These are phyloP conservation scores for Nidula niveotomentosa DNA, from an alignment of 1,284 basidiomycete genomes.

Conservation along the genomic window DNA sequence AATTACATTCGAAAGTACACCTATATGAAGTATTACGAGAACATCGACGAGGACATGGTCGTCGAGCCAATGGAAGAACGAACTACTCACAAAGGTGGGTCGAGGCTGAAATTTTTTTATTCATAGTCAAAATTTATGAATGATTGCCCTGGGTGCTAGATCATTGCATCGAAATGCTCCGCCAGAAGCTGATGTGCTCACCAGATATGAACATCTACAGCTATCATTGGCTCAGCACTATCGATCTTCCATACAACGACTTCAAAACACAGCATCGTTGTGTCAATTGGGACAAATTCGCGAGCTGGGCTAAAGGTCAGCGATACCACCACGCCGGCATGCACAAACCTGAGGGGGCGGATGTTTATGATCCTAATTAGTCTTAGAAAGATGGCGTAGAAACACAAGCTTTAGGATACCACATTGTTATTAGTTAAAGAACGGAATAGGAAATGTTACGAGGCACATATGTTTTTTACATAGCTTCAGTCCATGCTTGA, in stretches of 20 bases:
- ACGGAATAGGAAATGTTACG: no score
- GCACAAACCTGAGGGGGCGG: no score
- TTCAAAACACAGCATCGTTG: background rate
- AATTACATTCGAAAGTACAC: background rate
- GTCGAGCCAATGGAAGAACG: background rate
- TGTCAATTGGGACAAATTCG: background rate
- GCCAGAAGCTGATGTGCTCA: background rate
- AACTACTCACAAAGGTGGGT: background rate
- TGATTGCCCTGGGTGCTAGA: background rate
- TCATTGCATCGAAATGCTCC: background rate
- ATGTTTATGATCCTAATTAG: no score
- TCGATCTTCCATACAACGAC: background rate
- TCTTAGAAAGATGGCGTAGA: no score
- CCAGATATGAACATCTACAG: background rate
- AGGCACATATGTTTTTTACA: no score
- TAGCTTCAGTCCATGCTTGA: no score
- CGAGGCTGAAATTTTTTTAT: background rate
- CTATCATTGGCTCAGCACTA: background rate
- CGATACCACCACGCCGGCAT: no score
- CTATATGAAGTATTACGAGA: background rate
- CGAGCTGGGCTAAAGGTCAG: constrained; percentile 5
- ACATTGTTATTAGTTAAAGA: no score
- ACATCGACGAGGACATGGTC: background rate
- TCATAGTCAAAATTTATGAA: background rate
- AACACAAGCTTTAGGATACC: no score